A percentile compares a stretch with the other conserved stretches of the same genome.
Conservation (phyloP, 2,329 filamentous ascomycete genomes). For the Ceratocystis cubensis region DNA sequence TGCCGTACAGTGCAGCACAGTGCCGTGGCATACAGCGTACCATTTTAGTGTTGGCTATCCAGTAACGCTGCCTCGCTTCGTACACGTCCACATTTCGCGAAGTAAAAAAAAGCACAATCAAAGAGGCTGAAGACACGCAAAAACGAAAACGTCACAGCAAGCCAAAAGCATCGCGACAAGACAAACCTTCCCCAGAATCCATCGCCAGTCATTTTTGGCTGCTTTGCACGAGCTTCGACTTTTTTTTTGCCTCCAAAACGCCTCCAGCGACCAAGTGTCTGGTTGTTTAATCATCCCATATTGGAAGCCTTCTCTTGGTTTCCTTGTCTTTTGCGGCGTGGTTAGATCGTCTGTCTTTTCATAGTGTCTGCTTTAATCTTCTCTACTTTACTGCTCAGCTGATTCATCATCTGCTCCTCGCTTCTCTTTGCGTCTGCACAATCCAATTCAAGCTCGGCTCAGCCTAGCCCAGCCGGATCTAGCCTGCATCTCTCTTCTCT, state of each 20-base stretch:
- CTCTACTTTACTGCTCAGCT: background rate
- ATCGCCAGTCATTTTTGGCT: background rate
- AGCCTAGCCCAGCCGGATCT: background rate
- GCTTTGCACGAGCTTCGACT: background rate
- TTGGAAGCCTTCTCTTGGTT: background rate
- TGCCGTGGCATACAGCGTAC: too few relatives aligned
- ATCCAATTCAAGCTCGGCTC: background rate
- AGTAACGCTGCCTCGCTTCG: background rate
- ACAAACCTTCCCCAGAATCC: background rate
- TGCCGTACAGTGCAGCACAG: too few relatives aligned
- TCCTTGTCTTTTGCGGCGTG: background rate
- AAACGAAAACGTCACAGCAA: background rate
- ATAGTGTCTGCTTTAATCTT: background rate
- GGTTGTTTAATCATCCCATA: too few relatives aligned
- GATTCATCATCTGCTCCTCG: background rate
- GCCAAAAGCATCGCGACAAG: background rate
- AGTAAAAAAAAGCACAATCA: conserved; percentile 2
- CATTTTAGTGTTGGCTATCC: background rate
- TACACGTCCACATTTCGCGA: conserved; percentile 6
- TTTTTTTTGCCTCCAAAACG: background rate
- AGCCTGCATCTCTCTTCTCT: background rate
- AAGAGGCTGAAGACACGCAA: conserved; percentile 3
- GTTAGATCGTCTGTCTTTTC: background rate
- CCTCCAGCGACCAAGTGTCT: background rate
- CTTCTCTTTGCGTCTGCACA: background rate